Conservation (phyloP, 2,329 filamentous ascomycete species). For the Helotiales sp. region DNA sequence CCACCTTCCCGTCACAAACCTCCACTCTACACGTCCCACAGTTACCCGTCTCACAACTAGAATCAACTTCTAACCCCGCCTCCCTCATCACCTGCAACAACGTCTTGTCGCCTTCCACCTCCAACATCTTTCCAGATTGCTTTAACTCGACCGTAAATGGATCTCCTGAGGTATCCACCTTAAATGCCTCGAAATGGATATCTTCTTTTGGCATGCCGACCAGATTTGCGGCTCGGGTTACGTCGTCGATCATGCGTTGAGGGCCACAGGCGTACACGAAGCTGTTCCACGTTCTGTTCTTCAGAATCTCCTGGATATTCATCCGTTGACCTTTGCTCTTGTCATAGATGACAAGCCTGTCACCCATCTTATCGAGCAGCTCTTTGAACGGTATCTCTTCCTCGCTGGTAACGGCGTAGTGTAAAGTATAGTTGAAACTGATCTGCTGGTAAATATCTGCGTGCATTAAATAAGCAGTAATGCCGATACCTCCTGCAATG, state of each 20-base stretch:
- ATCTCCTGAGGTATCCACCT: slow-evolving; percentile 53
- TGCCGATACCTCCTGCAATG: slow-evolving; percentile 64
- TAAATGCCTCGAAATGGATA: slow-evolving; percentile 62
- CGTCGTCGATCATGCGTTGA: slow-evolving; percentile 54
- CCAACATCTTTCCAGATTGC: slow-evolving; percentile 40
- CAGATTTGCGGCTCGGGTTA: slow-evolving; percentile 41
- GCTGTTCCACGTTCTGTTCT: slow-evolving; percentile 49
- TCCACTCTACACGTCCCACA: slow-evolving; percentile 44
- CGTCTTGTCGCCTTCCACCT: slow-evolving; percentile 42
- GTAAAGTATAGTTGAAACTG: slow-evolving; percentile 52
- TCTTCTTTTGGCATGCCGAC: slow-evolving; percentile 48
- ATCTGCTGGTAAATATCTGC: slow-evolving; percentile 43
- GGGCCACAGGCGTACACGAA: slow-evolving; percentile 65
- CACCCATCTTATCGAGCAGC: slow-evolving; percentile 43
- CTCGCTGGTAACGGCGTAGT: slow-evolving; percentile 56
- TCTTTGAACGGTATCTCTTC: slow-evolving; percentile 57
- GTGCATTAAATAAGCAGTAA: slow-evolving; percentile 62
- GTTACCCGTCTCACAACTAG: slow-evolving; percentile 44
- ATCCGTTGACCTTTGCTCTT: slow-evolving; percentile 51
- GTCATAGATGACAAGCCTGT: slow-evolving; percentile 53
- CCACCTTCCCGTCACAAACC: slow-evolving; percentile 39
- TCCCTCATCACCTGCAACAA: slow-evolving; percentile 42
- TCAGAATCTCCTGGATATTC: slow-evolving; percentile 49
- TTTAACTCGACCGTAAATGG: slow-evolving; percentile 58
- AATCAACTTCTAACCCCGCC: slow-evolving; percentile 41